Conservation (phyloP, 495 filamentous ascomycete species). For the Melanomma pulvis-pyrius region DNA sequence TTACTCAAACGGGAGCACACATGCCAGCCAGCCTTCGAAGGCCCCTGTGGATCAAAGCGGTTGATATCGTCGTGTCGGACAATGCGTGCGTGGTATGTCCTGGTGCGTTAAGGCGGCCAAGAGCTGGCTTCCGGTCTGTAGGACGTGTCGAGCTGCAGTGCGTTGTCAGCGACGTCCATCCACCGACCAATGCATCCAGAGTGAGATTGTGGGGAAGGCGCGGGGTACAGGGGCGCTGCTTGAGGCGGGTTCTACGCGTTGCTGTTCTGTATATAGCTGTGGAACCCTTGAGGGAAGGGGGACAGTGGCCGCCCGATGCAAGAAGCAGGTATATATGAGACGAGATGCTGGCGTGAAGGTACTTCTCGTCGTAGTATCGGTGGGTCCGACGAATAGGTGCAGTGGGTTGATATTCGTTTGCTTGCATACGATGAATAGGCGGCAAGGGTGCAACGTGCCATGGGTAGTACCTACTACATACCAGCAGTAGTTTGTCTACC, state of each 20-base stretch:
- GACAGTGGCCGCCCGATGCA: too few species aligned
- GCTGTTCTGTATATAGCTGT: not conserved
- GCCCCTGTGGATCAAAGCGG: not conserved
- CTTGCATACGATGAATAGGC: not conserved
- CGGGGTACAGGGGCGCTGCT: not conserved
- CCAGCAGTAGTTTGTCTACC: not conserved
- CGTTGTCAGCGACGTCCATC: not conserved
- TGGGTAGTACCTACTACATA: not conserved
- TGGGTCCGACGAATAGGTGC: too few species aligned
- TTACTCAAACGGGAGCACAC: not conserved
- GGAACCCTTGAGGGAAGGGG: too few species aligned
- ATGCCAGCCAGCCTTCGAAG: not conserved
- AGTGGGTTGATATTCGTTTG: too few species aligned
- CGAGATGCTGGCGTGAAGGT: too few species aligned
- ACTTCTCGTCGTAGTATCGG: too few species aligned
- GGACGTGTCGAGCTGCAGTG: not conserved
- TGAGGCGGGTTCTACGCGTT: not conserved
- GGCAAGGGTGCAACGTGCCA: conserved; percentile 12
- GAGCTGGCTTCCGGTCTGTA: not conserved
- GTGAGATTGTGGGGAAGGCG: not conserved
- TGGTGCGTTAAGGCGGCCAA: not conserved
- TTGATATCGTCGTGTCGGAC: not conserved
- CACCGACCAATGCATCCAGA: not conserved
- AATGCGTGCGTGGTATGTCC: not conserved
- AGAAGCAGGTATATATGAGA: too few species aligned